phyloP scores from a whole-genome alignment of 2,329 filamentous ascomycete species.

The Calonectria hawksworthii region DNA sequence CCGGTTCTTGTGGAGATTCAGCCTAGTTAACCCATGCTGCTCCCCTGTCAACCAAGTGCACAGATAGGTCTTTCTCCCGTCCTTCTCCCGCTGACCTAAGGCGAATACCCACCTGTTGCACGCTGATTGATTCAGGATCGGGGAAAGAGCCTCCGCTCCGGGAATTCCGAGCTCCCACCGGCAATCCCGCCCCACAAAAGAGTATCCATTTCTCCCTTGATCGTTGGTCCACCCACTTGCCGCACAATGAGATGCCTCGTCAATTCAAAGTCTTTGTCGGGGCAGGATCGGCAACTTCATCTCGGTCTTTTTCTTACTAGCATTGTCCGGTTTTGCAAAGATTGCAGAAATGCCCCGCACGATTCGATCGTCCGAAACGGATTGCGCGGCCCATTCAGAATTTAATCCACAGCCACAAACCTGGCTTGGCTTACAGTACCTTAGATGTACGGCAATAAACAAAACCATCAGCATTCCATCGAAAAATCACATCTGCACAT shows the following conservation, averaged over 20 bases:
- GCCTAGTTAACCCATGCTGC: neutral
- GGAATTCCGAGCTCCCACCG: slow-evolving; percentile 1
- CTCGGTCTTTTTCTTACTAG: neutral
- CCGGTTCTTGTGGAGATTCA: neutral
- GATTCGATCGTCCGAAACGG: neutral
- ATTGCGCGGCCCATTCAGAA: no score
- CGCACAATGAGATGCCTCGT: neutral
- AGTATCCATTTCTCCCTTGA: neutral
- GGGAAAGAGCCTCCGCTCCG: neutral
- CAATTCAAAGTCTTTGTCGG: neutral
- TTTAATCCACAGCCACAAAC: neutral
- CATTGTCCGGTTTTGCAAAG: neutral
- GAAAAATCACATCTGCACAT: no score
- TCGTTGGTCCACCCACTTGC: neutral
- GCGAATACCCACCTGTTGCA: neutral
- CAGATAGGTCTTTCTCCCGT: neutral
- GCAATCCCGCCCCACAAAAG: neutral
- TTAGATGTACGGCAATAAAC: neutral
- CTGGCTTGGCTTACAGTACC: neutral
- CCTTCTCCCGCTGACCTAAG: neutral
- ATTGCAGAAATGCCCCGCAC: neutral
- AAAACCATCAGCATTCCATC: neutral
- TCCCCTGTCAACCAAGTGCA: neutral
- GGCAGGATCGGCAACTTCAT: neutral
- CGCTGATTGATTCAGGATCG: neutral